Conservation (phyloP, 129 eudicot species). For the Gnaphalium uliginosum region DNA sequence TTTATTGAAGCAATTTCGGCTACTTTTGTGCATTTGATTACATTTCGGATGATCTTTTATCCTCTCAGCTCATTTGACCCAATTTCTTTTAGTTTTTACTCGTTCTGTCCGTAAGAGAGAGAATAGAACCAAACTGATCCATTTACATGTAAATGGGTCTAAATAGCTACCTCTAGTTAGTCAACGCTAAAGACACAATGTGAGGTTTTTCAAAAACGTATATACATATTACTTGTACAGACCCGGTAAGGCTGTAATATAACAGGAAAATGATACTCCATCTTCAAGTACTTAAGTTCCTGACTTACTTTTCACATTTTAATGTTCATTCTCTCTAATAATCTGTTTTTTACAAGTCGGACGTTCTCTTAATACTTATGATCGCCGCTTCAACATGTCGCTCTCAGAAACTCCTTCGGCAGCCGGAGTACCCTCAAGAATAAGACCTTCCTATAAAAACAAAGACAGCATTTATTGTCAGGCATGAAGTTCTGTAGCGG, state of each 20-base stretch:
- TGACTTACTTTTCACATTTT: slow-evolving; percentile 7
- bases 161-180: slow-evolving; percentile 44
- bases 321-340: background rate
- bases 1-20: background rate
- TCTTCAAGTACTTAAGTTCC: background rate
- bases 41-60: background rate
- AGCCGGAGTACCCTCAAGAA: slow-evolving; percentile 90
- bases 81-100: background rate
- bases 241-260: background rate
- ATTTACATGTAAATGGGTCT: background rate
- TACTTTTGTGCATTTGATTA: background rate
- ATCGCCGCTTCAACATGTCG: slow-evolving; percentile 80
- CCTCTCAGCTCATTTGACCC: background rate
- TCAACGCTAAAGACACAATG: background rate
- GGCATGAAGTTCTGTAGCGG: background rate
- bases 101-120: background rate
- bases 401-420: slow-evolving; percentile 90
- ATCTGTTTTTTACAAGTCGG: slow-evolving; percentile 1
- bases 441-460: slow-evolving; percentile 79
- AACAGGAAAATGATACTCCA: background rate
- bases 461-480: slow-evolving; percentile 25
- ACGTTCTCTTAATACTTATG: slow-evolving; percentile 48
- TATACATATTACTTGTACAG: background rate
- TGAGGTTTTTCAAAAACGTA: background rate
- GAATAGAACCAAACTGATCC: background rate